These are phyloP conservation scores for Cladosporium sp. DNA, from an alignment of 2,329 filamentous ascomycete species.

Conservation along the genomic window DNA sequence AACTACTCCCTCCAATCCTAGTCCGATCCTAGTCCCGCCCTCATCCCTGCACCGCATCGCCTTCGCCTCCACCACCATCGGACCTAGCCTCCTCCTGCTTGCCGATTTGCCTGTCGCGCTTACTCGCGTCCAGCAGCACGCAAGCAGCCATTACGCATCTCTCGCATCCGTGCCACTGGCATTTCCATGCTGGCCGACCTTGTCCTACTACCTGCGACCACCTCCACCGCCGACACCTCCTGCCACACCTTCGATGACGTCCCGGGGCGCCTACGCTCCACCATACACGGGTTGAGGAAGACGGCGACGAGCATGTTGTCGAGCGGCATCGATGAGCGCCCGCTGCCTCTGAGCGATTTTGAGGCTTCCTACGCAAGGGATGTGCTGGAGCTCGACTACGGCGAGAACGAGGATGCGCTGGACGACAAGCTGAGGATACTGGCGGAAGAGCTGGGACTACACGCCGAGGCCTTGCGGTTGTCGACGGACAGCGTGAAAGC, in stretches of 20 bases:
- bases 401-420: slow-evolving; percentile 33
- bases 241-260: slow-evolving; percentile 16
- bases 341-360: slow-evolving; percentile 13
- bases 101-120: slow-evolving; percentile 4
- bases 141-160: neutral
- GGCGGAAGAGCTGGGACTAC: slow-evolving; percentile 33
- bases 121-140: slow-evolving; percentile 1
- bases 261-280: slow-evolving; percentile 12
- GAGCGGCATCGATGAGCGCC: slow-evolving; percentile 14
- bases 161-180: neutral
- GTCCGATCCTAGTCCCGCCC: neutral
- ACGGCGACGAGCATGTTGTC: slow-evolving; percentile 17
- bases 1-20: neutral
- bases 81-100: neutral
- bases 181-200: slow-evolving; percentile 8
- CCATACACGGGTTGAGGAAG: slow-evolving; percentile 7
- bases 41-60: slow-evolving; percentile 11
- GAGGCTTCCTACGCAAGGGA: slow-evolving; percentile 29
- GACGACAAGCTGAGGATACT: slow-evolving; percentile 30
- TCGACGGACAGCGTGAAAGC: slow-evolving; percentile 18
- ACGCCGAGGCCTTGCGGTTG: slow-evolving; percentile 19
- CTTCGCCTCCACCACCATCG: slow-evolving; percentile 9
- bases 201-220: slow-evolving; percentile 7
- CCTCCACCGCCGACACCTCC: slow-evolving; percentile 1
- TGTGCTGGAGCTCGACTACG: slow-evolving; percentile 32